These are phyloP conservation scores for Hygrophila difformis DNA, from an alignment of 257 asterid species.

Conservation along the genomic window DNA sequence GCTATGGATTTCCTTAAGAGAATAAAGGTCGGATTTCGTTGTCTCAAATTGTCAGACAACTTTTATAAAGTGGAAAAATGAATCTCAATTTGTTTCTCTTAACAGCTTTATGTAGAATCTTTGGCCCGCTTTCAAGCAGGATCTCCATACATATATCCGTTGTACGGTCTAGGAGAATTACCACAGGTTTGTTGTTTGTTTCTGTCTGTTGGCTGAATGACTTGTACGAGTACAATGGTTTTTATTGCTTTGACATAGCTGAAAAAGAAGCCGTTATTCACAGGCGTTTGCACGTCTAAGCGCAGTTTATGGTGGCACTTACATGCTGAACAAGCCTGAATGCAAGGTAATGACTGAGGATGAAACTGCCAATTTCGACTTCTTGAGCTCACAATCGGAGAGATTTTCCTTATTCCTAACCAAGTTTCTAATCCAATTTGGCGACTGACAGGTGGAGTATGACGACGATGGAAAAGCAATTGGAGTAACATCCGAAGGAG, in stretches of 20 bases:
- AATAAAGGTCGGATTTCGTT: slow-evolving; percentile 82
- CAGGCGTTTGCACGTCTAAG: slow-evolving; percentile 99
- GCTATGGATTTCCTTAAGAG: slow-evolving; percentile 79
- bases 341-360: slow-evolving; percentile 63
- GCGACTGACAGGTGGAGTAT: slow-evolving; percentile 62
- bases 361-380: no score
- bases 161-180: slow-evolving; percentile 95
- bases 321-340: slow-evolving; percentile 94
- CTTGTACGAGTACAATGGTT: no score
- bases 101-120: slow-evolving; percentile 93
- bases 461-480: slow-evolving; percentile 64
- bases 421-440: not conserved
- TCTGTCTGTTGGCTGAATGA: slow-evolving; percentile 10
- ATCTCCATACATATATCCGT: slow-evolving; percentile 92
- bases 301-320: slow-evolving; percentile 98
- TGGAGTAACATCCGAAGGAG: slow-evolving; percentile 98
- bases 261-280: slow-evolving; percentile 14
- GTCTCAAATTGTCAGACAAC: no score
- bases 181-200: slow-evolving; percentile 97
- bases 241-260: no score
- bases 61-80: no score
- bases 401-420: not conserved
- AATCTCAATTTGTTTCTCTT: no score
- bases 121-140: slow-evolving; percentile 95
- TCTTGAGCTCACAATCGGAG: not conserved